A percentile compares a stretch with the other conserved stretches of the same genome.
Conservation (phyloP, 495 filamentous ascomycete species). For the Astrothelium macrocarpum region DNA sequence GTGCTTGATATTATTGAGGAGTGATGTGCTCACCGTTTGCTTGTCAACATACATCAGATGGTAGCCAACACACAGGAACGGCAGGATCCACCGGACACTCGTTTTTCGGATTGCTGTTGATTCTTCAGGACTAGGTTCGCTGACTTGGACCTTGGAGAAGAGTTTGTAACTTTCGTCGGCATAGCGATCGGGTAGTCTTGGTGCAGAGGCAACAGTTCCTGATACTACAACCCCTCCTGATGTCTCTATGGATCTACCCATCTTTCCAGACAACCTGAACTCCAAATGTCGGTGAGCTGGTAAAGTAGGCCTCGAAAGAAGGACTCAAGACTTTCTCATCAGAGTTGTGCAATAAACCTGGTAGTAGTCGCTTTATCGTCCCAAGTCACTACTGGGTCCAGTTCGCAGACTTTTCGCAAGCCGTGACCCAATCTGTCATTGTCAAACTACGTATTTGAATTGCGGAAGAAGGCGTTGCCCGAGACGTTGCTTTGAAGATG, state of each 20-base stretch:
- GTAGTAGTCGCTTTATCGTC: too few relatives aligned
- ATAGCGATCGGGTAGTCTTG: constrained; percentile 32
- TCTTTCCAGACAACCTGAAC: neutral
- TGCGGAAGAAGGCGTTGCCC: neutral
- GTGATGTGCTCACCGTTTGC: constrained; percentile 31
- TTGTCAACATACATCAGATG: constrained; percentile 38
- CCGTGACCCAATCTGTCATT: neutral
- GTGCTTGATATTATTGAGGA: neutral
- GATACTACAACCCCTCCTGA: neutral
- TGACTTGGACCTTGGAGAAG: constrained; percentile 33
- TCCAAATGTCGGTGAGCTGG: neutral
- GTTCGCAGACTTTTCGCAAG: neutral
- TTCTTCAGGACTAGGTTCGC: constrained; percentile 32
- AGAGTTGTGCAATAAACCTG: neutral
- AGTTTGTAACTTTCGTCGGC: constrained; percentile 40
- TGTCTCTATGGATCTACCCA: neutral
- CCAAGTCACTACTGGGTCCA: too few relatives aligned
- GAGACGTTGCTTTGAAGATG: neutral
- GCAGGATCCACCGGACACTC: constrained; percentile 34
- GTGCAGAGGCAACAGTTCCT: constrained; percentile 9
- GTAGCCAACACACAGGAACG: constrained; percentile 38
- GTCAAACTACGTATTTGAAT: neutral
- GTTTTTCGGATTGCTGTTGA: constrained; percentile 33
- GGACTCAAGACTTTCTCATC: neutral
- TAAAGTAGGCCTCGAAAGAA: neutral